phyloP scores from a whole-genome alignment of 805 yeast genomes.

The Metschnikowia arizonensis region DNA sequence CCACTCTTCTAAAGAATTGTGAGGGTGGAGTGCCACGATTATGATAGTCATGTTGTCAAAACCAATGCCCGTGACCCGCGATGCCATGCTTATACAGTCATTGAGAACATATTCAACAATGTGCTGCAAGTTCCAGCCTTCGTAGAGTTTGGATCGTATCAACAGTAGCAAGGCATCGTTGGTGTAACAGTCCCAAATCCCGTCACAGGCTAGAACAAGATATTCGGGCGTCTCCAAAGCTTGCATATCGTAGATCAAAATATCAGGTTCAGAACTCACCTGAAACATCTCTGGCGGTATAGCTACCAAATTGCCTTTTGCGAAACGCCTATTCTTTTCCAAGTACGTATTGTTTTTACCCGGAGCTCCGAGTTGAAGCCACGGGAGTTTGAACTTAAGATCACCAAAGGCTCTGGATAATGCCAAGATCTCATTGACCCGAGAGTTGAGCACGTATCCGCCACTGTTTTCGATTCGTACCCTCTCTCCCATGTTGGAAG shows the following conservation, averaged over 20 bases:
- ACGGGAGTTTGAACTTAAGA: conserved; percentile 39
- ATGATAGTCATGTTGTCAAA: conserved; percentile 78
- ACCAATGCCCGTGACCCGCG: conserved; percentile 72
- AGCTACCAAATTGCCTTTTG: conserved; percentile 27
- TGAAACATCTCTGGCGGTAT: conserved; percentile 43
- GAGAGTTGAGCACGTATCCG: conserved; percentile 32
- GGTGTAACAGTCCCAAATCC: conserved; percentile 48
- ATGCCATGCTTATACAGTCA: conserved; percentile 65
- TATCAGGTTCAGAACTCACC: conserved; percentile 43
- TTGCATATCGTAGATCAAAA: conserved; percentile 34
- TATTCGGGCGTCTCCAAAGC: conserved; percentile 31
- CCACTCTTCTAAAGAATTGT: conserved; percentile 53
- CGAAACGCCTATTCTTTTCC: conserved; percentile 20
- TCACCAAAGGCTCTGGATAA: conserved; percentile 45
- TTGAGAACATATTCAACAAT: conserved; percentile 59
- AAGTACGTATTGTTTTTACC: conserved; percentile 31
- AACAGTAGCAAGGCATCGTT: conserved; percentile 50
- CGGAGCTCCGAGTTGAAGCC: conserved; percentile 21
- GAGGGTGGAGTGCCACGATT: conserved; percentile 58
- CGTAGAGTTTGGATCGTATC: conserved; percentile 53
- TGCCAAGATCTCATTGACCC: conserved; percentile 43
- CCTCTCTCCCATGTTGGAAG: conserved; percentile 41
- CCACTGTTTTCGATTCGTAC: conserved; percentile 41
- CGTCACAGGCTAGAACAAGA: conserved; percentile 42
- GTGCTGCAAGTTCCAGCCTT: conserved; percentile 56